Evolutionary conservation across 441 rosid genomes (phyloP), one percentile per base, ranked within the genome.

Genomic region (Populus hybrid): DNA sequence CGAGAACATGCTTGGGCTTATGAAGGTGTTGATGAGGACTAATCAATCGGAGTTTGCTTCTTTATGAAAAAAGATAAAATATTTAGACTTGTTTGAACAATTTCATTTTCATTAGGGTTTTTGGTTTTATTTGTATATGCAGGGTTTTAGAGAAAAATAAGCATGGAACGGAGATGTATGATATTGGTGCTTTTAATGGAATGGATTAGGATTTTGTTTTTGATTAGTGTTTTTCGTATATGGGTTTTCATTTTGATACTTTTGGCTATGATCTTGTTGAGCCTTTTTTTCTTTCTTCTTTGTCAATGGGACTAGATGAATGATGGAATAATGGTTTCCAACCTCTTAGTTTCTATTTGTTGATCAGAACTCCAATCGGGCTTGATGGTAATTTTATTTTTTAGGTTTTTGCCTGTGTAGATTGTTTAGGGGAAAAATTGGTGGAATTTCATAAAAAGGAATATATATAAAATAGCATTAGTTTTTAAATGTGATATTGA

Each of bases 1-100:
- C 28, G 34, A 0, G 82, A 88, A 67, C 10, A 86, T 77, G 77
- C 69, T 1, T 88, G 91, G 91, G 90, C 90, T 30, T 86, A 76
- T 32, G 84, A 86, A 38, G 81, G 71, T 9, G 76, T 86, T 16
- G 86, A 84, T 59, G 28, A 77, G 10, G 87, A 83, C 67, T 70
- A 71, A 72, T 38, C 40, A 10, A 42, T 67, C 70, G 4, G 12
- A 59, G 65, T 2, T 59, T 59, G 65, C 65, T 8, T 59, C 65
- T 59, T n/a, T 59, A 8, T 59, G 11, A 20, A 20, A 59, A 2
- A 20, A 20, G 26, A 59, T 59, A 0, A 8, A n/a, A 59, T 59
- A n/a, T 59, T 59, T n/a, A 8, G 65, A 9, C 4, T 30, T 30
- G 32, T 30, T 30, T 30, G 32, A 30, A 30, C 32, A 30, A 30